These are phyloP conservation scores for Tetrahymena malaccensis DNA, from an alignment of 73 alveolate genomes.

Conservation along the genomic window DNA sequence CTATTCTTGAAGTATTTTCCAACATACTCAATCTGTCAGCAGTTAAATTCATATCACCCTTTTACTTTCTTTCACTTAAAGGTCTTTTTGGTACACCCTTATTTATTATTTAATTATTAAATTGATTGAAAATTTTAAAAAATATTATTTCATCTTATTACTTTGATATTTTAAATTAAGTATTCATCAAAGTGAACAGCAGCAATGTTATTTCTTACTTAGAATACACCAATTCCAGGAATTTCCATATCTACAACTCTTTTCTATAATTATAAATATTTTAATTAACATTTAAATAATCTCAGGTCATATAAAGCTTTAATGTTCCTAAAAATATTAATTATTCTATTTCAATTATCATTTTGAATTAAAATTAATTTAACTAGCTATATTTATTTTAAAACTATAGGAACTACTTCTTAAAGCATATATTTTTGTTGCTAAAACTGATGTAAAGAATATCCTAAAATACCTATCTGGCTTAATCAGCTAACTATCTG, in stretches of 20 bases:
- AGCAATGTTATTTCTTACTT: constrained; percentile 19
- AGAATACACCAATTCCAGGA: constrained; percentile 35
- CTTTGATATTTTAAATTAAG: not conserved
- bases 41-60: constrained; percentile 30
- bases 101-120: not conserved
- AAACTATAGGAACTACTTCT: not conserved
- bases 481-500: constrained; percentile 22
- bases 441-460: not conserved
- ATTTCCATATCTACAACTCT: constrained; percentile 30
- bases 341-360: too few relatives aligned
- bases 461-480: constrained; percentile 12
- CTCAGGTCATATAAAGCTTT: not conserved
- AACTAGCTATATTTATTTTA: too few relatives aligned
- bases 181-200: constrained; percentile 37
- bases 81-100: constrained; percentile 42
- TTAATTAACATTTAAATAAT: too few relatives aligned
- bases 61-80: constrained; percentile 20
- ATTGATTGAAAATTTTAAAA: not conserved
- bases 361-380: too few relatives aligned
- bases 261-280: not conserved
- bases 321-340: not conserved
- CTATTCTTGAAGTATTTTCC: constrained; percentile 15
- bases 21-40: not conserved
- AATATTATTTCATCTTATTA: not conserved
- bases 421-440: not conserved